Evolutionary conservation across 2,329 filamentous ascomycete species (phyloP), one percentile per base, ranked within the genome.

Genomic region (Trichoderma oligosporum): DNA sequence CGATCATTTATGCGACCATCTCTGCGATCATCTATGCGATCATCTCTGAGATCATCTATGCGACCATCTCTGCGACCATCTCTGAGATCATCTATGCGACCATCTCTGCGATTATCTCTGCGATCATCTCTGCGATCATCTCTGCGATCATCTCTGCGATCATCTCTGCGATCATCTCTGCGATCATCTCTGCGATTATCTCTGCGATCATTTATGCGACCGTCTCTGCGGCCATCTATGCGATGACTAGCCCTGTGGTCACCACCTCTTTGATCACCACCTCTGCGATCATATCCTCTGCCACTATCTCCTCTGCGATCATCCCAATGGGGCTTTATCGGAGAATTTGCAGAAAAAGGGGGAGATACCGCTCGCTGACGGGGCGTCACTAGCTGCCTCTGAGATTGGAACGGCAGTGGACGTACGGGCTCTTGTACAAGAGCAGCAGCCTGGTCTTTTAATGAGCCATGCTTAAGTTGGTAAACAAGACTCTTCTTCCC

Each of bases 401-500:
- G 29, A 16, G 48, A 29, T 6, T 35, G 35, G 22, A 56, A 59
- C 4, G 57, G 52, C 1, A 39, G 31, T 6, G 65, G 63, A 16
- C 61, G 59, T 9, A 70, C 64, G 4, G 66, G 65, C 39, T 70
- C 61, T 24, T 67, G 58, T 35, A 70, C 47, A 20, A 70, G 56
- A 9, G 60, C 59, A 7, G 62, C 62, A 1, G 65, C 67, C 22
- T 63, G 60, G 12, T 70, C 64, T 46, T 68, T 71, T 7, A 70
- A 61, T 12, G 65, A 63, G 4, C 78, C 80, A 52, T 76, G 72
- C 63, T 81, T 82, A 58, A 81, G 65, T 63, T 79, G 72, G 55
- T 81, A 83, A 2, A 84, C 81, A 14, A 82, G 60, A 61, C 82
- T 85, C 44, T 70, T 75, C 69, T 81, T 82, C 16, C 81, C 82